Evolutionary conservation across 2,329 filamentous ascomycete species (phyloP).

Genomic region (Penicillium paneum): DNA sequence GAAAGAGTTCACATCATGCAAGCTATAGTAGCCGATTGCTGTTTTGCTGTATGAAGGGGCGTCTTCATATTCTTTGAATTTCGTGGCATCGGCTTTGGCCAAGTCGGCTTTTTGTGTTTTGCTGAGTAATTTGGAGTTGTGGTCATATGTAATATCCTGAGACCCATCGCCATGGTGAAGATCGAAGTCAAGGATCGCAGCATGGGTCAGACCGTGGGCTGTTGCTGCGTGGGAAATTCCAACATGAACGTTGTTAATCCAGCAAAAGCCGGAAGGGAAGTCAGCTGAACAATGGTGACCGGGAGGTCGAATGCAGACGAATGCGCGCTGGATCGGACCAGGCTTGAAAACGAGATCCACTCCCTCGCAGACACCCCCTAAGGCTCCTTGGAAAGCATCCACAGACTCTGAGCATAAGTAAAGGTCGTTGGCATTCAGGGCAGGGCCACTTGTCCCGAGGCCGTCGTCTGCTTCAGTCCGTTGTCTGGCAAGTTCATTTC

Average conservation of each 20-base stretch:
- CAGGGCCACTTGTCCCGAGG: constrained; percentile 42
- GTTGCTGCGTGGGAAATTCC: constrained; percentile 89
- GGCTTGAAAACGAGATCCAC: constrained; percentile 77
- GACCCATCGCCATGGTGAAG: constrained; percentile 94
- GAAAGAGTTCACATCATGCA: constrained; percentile 98
- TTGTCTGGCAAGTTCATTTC: constrained; percentile 72
- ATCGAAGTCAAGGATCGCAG: constrained; percentile 89
- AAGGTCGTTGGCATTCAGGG: constrained; percentile 82
- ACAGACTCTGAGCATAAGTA: constrained; percentile 86
- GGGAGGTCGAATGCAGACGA: constrained; percentile 87
- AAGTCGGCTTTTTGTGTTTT: constrained; percentile 55
- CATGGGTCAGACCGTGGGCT: constrained; percentile 82
- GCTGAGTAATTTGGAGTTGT: constrained; percentile 69
- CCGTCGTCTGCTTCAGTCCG: constrained; percentile 37
- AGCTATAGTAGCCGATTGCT: constrained; percentile 89
- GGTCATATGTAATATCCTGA: constrained; percentile 78
- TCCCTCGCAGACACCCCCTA: constrained; percentile 91
- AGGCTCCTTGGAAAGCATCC: constrained; percentile 80
- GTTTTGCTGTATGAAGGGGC: constrained; percentile 74
- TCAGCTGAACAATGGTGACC: constrained; percentile 92
- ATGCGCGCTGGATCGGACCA: constrained; percentile 68
- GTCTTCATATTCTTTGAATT: constrained; percentile 7
- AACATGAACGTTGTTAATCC: constrained; percentile 97
- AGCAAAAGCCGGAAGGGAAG: constrained; percentile 93
- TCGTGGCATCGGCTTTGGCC: neutral